Evolutionary conservation across 1,284 basidiomycete species (phyloP).

Genomic region (Sanghuangporus baumii): DNA sequence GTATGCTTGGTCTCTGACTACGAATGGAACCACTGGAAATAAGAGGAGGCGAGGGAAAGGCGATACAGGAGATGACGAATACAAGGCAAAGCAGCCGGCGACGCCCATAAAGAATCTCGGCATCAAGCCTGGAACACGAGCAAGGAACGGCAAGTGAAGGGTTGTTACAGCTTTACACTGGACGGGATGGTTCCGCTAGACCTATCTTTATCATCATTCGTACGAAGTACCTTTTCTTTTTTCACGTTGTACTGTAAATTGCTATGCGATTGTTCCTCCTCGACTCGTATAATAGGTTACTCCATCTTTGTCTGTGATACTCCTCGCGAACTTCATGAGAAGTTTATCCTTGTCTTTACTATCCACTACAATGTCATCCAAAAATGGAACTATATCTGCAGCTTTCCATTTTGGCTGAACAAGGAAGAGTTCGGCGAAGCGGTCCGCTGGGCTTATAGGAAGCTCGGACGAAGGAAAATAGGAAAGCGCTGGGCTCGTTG

Average conservation of each 20-base stretch:
- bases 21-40: not conserved
- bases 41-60: slow-evolving; percentile 30
- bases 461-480: slow-evolving; percentile 75
- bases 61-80: slow-evolving; percentile 37
- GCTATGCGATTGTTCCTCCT: slow-evolving; percentile 24
- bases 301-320: slow-evolving; percentile 63
- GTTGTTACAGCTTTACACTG: not conserved
- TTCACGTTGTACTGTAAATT: slow-evolving; percentile 29
- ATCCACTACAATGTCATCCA: slow-evolving; percentile 74
- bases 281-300: slow-evolving; percentile 63
- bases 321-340: slow-evolving; percentile 78
- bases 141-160: slow-evolving; percentile 24
- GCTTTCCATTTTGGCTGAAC: slow-evolving; percentile 71
- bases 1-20: not conserved
- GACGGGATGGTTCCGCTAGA: not conserved
- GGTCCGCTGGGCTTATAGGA: slow-evolving; percentile 65
- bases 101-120: slow-evolving; percentile 32
- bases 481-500: slow-evolving; percentile 31
- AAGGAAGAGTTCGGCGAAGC: slow-evolving; percentile 83
- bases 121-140: slow-evolving; percentile 33
- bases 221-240: slow-evolving; percentile 3
- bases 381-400: slow-evolving; percentile 76
- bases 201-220: not conserved
- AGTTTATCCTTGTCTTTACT: slow-evolving; percentile 84
- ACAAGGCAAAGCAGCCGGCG: slow-evolving; percentile 28